Conservation (phyloP, 306 rosid genomes). For the Argentina anserina region DNA sequence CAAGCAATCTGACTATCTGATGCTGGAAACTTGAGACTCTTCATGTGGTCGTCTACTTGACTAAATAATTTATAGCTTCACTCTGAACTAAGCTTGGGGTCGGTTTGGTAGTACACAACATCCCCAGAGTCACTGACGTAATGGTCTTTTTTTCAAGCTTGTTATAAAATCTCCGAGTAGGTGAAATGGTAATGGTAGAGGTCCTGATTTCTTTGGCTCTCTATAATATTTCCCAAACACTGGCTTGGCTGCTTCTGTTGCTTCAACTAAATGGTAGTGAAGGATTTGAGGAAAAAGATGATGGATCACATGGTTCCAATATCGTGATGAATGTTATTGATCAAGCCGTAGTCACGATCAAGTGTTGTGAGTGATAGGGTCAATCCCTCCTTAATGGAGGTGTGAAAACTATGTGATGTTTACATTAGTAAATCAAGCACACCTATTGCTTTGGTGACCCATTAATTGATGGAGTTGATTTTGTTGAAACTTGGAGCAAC, state of each 20-base stretch:
- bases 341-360: conserved; percentile 70
- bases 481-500: no score
- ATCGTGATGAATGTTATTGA: conserved; percentile 74
- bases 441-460: no score
- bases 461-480: no score
- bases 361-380: no score
- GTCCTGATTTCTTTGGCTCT: conserved; percentile 63
- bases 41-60: conserved; percentile 22
- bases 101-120: conserved; percentile 68
- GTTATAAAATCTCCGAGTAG: conserved; percentile 44
- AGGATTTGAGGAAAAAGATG: conserved; percentile 86
- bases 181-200: conserved; percentile 58
- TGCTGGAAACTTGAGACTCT: conserved; percentile 10
- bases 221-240: conserved; percentile 59
- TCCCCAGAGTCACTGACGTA: conserved; percentile 64
- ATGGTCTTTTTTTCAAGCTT: conserved; percentile 63
- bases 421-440: no score
- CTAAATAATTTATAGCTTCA: conserved; percentile 15
- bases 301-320: conserved; percentile 77
- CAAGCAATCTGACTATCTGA: conserved; percentile 11
- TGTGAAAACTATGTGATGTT: no score
- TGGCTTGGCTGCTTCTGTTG: conserved; percentile 67
- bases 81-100: conserved; percentile 33
- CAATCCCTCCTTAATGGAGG: no score
- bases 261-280: conserved; percentile 71